Evolutionary conservation across 2,329 filamentous ascomycete genomes (phyloP), one percentile per base, ranked within the genome.

Genomic region (Fusarium sp.): DNA sequence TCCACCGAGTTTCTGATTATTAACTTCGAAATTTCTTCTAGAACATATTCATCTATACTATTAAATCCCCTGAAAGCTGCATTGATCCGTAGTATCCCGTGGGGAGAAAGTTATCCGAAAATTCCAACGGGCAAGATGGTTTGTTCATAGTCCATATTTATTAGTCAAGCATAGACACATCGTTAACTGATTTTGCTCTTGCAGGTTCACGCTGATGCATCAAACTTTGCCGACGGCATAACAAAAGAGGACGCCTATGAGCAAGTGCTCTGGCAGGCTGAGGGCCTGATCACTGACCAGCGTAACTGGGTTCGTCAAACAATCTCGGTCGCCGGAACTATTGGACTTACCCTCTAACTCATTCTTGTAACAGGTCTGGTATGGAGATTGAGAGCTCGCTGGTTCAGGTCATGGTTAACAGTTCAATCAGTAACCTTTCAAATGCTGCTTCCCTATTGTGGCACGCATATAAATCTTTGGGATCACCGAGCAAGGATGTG

Each of bases 151-250:
- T 9, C 29, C 7, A 12, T 14, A 7, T 45, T 27, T 25, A 18
- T 29, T n/a, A 10, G 33, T n/a, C 19, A 29, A 39, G n/a, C 25
- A 29, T 35, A 16, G 37, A 23, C 39, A 9, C 21, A 31, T 49
- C 8, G 11, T 18, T 18, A 45, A 54, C 39, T 48, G 38, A 66
- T 70, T 38, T 67, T 33, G 70, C 51, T 31, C 52, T 29, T 41
- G 21, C 63, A 90, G 92, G 91, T 93, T 64, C 93, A 95, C 83
- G 93, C 93, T 57, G 93, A 95, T 79, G 89, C 93, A 7, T 93
- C 92, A 58, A 93, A 89, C 76, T 95, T 95, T 81, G 86, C 84
- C 54, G 78, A 86, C 19, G 90, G 89, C 72, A 81, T 94, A 67
- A 89, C 86, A 59, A 95, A 95, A 81, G 85, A 89, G 64, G 89